Evolutionary conservation across 1,139 yeast genomes (phyloP).

Genomic region (Torulaspora pretoriensis): DNA sequence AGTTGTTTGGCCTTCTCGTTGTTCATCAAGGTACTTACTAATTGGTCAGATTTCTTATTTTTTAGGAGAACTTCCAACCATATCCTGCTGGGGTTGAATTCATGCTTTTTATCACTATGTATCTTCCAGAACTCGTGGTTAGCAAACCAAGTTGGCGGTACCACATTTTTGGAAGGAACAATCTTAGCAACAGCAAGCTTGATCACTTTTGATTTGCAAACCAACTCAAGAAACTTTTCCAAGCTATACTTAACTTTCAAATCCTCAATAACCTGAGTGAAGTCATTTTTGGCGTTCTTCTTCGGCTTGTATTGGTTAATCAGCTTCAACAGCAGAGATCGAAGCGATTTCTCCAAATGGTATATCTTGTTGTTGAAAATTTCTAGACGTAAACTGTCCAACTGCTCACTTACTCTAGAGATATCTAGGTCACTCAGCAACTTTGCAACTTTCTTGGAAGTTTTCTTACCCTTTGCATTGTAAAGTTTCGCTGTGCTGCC

Average conservation of each 20-base stretch:
- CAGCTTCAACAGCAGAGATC: constrained; percentile 36
- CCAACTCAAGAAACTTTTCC: constrained; percentile 25
- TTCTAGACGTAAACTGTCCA: constrained; percentile 45
- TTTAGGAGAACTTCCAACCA: constrained; percentile 48
- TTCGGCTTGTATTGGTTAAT: constrained; percentile 25
- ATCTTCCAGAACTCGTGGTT: constrained; percentile 27
- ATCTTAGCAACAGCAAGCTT: constrained; percentile 26
- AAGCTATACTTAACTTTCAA: constrained; percentile 19
- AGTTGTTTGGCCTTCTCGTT: constrained; percentile 47
- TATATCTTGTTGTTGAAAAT: constrained; percentile 50
- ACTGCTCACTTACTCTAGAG: constrained; percentile 44
- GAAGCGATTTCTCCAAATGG: constrained; percentile 44
- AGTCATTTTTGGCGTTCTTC: constrained; percentile 18
- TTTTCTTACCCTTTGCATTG: constrained; percentile 45
- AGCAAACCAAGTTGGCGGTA: constrained; percentile 35
- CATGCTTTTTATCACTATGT: constrained; percentile 29
- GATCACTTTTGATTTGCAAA: constrained; percentile 36
- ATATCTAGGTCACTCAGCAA: constrained; percentile 39
- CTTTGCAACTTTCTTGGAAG: constrained; percentile 36
- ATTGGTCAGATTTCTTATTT: constrained; percentile 40
- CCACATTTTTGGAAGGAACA: constrained; percentile 21
- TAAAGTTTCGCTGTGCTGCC: constrained; percentile 49
- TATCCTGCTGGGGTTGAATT: constrained; percentile 44
- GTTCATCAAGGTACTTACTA: constrained; percentile 50
- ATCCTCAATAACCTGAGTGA: constrained; percentile 15